These are phyloP conservation scores for Tylopilus subfusipes DNA, from an alignment of 768 basidiomycete species.

Conservation along the genomic window DNA sequence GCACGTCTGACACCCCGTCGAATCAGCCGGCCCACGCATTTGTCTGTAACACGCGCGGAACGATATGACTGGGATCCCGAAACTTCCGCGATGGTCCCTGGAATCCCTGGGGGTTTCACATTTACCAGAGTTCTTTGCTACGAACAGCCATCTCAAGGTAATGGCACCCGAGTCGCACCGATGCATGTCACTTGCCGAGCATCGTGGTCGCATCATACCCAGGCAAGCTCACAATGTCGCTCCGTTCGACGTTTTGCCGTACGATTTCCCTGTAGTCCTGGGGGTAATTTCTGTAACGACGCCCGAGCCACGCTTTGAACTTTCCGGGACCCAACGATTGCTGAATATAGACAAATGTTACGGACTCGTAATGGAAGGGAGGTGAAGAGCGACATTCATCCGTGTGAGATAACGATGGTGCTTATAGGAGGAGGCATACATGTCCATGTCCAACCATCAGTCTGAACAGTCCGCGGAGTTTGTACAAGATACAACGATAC, in stretches of 20 bases:
- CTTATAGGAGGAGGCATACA: not conserved
- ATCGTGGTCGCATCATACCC: not conserved
- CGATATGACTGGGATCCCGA: not conserved
- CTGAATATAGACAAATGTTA: slow-evolving; percentile 1
- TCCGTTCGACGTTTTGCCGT: not conserved
- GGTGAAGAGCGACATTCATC: not conserved
- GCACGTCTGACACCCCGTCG: not conserved
- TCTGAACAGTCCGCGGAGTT: not conserved
- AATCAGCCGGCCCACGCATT: not conserved
- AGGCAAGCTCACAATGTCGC: not conserved
- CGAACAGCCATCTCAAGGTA: not conserved
- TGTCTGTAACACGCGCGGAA: not conserved
- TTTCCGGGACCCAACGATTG: not conserved
- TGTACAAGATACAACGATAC: not conserved
- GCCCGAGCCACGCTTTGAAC: not conserved
- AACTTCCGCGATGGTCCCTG: not conserved
- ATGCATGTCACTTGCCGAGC: slow-evolving; percentile 2
- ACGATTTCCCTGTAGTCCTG: not conserved
- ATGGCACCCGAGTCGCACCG: not conserved
- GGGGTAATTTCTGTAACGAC: not conserved
- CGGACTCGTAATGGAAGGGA: not conserved
- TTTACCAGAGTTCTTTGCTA: not conserved
- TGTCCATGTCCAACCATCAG: not conserved
- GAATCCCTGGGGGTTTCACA: not conserved
- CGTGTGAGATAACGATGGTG: not conserved